Percentiles rank a stretch among this genome's conserved stretches.
Conservation (phyloP, 345 rosid species). For the Eucalyptus regnans region DNA sequence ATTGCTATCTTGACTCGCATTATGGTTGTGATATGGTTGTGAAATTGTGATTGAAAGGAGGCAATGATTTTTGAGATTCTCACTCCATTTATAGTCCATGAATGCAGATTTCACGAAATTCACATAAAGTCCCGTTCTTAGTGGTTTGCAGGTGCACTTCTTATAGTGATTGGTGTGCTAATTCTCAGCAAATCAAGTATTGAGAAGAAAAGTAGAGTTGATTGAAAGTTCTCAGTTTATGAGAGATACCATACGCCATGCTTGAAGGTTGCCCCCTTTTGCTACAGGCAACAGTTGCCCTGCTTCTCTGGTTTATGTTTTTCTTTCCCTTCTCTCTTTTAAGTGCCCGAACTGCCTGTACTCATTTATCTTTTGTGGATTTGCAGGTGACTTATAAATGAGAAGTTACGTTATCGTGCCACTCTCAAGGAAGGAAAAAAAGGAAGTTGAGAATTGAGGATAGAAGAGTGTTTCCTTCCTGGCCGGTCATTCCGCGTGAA, state of each 20-base stretch:
- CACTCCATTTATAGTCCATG: neutral
- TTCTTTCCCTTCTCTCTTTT: too few relatives aligned
- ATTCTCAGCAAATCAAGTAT: neutral
- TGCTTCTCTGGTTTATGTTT: too few relatives aligned
- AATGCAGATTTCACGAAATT: neutral
- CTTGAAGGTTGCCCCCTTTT: too few relatives aligned
- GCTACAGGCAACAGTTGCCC: too few relatives aligned
- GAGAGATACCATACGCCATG: too few relatives aligned
- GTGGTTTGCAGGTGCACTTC: constrained; percentile 95
- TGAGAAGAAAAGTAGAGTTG: too few relatives aligned
- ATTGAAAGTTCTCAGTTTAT: too few relatives aligned
- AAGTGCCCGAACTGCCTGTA: too few relatives aligned
- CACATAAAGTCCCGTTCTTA: neutral
- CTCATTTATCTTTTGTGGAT: neutral
- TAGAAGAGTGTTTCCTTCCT: neutral
- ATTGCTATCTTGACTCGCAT: neutral
- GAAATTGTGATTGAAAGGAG: neutral
- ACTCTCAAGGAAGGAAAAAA: neutral
- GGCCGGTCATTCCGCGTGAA: neutral
- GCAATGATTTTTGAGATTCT: neutral
- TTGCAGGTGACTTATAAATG: neutral
- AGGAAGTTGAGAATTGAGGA: neutral
- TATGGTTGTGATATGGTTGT: neutral
- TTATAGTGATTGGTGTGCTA: constrained; percentile 55
- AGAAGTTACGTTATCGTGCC: neutral